Evolutionary conservation across 139 green algal genomes (phyloP).

Genomic region (Dunaliella primolecta): DNA sequence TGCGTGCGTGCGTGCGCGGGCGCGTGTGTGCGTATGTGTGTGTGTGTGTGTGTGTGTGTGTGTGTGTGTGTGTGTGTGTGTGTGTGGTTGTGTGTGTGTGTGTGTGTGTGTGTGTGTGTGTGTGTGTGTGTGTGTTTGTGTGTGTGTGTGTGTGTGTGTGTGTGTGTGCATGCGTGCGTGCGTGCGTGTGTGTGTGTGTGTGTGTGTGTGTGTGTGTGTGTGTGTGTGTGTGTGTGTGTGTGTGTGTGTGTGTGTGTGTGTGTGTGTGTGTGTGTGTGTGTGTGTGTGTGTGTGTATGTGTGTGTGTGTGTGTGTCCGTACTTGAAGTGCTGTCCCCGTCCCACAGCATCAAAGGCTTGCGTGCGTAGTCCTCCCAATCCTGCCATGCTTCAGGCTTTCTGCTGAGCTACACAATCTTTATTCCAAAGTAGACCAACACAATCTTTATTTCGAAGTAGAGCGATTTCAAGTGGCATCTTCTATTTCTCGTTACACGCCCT

Average conservation of each 20-base stretch:
- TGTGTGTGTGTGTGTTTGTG: too few species aligned
- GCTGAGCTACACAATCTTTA: too few species aligned
- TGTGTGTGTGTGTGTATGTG: neutral
- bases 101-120: too few species aligned
- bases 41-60: neutral
- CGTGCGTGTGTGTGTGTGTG: neutral
- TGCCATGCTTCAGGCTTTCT: constrained; percentile 10
- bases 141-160: too few species aligned
- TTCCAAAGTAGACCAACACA: too few species aligned
- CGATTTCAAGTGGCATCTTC: too few species aligned
- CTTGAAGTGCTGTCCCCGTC: constrained; percentile 16
- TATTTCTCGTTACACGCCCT: too few species aligned
- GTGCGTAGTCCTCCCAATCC: neutral
- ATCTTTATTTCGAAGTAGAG: too few species aligned
- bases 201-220: too few species aligned
- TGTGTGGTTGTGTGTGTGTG: neutral
- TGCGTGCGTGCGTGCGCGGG: too few species aligned
- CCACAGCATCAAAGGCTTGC: neutral
- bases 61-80: neutral
- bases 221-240: too few species aligned
- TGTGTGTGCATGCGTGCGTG: neutral
- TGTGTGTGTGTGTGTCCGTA: neutral
- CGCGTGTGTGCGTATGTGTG: neutral
- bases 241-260: too few species aligned
- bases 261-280: neutral